phyloP scores from a whole-genome alignment of 306 rosid genomes.

The Pyrus pyrifolia region DNA sequence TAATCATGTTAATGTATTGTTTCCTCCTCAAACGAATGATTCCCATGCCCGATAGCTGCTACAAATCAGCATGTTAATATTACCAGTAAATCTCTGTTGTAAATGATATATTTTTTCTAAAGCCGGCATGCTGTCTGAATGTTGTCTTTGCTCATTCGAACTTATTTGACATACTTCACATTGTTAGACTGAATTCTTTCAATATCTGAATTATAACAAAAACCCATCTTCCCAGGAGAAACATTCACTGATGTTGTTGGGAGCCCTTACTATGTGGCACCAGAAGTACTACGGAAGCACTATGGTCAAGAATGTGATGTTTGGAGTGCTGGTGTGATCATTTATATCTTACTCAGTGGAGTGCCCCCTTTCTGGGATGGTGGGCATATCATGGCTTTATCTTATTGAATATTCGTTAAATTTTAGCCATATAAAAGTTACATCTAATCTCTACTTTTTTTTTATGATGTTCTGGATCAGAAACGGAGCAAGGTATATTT shows the following conservation, averaged over 20 bases:
- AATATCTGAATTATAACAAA: conserved; percentile 14
- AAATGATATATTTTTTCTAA: background rate
- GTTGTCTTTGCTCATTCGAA: conserved; percentile 3
- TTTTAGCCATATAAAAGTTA: background rate
- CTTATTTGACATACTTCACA: background rate
- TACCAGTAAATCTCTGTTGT: background rate
- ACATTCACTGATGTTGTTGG: conserved; percentile 87
- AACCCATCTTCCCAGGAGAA: conserved; percentile 56
- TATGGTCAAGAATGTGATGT: conserved; percentile 92
- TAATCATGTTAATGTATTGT: background rate
- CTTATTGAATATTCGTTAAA: background rate
- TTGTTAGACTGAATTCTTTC: background rate
- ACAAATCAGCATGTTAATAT: background rate
- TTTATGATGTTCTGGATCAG: conserved; percentile 38
- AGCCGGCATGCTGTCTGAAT: background rate
- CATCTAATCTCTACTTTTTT: conserved; percentile 8
- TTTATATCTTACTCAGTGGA: conserved; percentile 81
- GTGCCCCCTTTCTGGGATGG: conserved; percentile 99
- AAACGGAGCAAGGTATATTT: conserved; percentile 92
- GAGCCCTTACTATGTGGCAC: conserved; percentile 98
- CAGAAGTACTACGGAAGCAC: conserved; percentile 80
- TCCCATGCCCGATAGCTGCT: background rate
- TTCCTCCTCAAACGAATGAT: background rate
- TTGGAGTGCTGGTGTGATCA: conserved; percentile 98
- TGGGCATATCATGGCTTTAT: conserved; percentile 29